Evolutionary conservation across 2,329 filamentous ascomycete species (phyloP).

Genomic region (Fusarium sp.): DNA sequence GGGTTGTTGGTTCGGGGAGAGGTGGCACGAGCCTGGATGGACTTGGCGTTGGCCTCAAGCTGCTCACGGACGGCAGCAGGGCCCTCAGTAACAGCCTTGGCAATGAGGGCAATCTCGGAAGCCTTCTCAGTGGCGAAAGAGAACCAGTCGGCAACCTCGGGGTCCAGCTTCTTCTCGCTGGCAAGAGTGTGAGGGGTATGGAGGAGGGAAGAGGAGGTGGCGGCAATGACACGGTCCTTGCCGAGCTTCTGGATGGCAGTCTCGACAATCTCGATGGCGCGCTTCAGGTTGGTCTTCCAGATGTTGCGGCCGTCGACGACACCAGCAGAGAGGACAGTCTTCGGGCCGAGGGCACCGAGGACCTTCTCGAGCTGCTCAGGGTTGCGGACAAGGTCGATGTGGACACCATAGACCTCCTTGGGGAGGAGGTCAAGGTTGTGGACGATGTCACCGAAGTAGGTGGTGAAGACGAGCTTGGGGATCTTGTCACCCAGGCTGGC

Average conservation of each 20-base stretch:
- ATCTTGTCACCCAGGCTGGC: slow-evolving; percentile 80
- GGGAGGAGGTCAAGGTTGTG: slow-evolving; percentile 96
- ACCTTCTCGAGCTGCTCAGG: slow-evolving; percentile 96
- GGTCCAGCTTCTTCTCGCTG: slow-evolving; percentile 97
- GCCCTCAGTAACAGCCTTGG: slow-evolving; percentile 96
- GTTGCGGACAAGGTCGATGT: slow-evolving; percentile 97
- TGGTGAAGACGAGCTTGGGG: slow-evolving; percentile 90
- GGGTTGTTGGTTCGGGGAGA: slow-evolving; percentile 98
- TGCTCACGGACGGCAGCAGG: slow-evolving; percentile 86
- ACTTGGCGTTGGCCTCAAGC: slow-evolving; percentile 97
- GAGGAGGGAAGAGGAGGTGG: slow-evolving; percentile 96
- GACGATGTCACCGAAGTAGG: slow-evolving; percentile 99
- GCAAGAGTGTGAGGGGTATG: slow-evolving; percentile 98
- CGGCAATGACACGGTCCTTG: slow-evolving; percentile 96
- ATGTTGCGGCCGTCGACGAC: slow-evolving; percentile 99
- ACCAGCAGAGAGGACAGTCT: slow-evolving; percentile 93
- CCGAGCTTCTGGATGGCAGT: slow-evolving; percentile 92
- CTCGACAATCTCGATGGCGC: slow-evolving; percentile 91
- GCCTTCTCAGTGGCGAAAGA: slow-evolving; percentile 97
- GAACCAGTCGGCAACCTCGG: slow-evolving; percentile 98
- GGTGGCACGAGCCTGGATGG: slow-evolving; percentile 88
- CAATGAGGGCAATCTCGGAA: slow-evolving; percentile 88
- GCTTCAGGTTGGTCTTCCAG: slow-evolving; percentile 99
- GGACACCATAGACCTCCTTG: slow-evolving; percentile 83
- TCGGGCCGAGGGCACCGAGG: slow-evolving; percentile 82